These are phyloP conservation scores for Inga leiocalycina DNA, from an alignment of 306 rosid species.

Conservation along the genomic window DNA sequence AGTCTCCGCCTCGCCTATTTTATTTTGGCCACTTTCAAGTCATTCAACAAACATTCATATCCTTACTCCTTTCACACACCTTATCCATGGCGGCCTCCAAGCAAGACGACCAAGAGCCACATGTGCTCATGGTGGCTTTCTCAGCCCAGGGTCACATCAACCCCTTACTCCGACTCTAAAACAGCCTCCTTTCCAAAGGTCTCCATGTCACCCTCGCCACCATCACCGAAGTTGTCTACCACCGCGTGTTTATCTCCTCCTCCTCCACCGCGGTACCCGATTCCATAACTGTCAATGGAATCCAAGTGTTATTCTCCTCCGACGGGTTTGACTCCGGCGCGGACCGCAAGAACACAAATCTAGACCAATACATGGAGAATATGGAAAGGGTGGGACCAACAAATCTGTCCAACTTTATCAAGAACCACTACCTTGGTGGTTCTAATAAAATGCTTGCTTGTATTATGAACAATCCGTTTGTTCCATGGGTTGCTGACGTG, in stretches of 20 bases:
- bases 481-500: slow-evolving; percentile 54
- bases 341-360: neutral
- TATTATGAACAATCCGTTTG: slow-evolving; percentile 54
- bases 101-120: slow-evolving; percentile 29
- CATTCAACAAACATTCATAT: neutral
- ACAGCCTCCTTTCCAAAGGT: slow-evolving; percentile 39
- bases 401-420: slow-evolving; percentile 41
- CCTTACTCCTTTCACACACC: neutral
- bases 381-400: slow-evolving; percentile 40
- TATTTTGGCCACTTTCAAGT: neutral
- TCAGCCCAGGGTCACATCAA: slow-evolving; percentile 62
- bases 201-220: slow-evolving; percentile 61
- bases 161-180: slow-evolving; percentile 49
- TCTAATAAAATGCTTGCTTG: slow-evolving; percentile 40
- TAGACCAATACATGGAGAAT: slow-evolving; percentile 38
- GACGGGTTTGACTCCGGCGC: slow-evolving; percentile 30
- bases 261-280: slow-evolving; percentile 29
- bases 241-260: slow-evolving; percentile 38
- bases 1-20: neutral
- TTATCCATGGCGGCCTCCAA: slow-evolving; percentile 18
- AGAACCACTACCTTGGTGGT: slow-evolving; percentile 24
- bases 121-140: slow-evolving; percentile 50
- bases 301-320: slow-evolving; percentile 41
- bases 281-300: slow-evolving; percentile 39
- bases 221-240: slow-evolving; percentile 43